Conservation (phyloP, 805 yeast genomes). For the Starmerella stigmatis region DNA sequence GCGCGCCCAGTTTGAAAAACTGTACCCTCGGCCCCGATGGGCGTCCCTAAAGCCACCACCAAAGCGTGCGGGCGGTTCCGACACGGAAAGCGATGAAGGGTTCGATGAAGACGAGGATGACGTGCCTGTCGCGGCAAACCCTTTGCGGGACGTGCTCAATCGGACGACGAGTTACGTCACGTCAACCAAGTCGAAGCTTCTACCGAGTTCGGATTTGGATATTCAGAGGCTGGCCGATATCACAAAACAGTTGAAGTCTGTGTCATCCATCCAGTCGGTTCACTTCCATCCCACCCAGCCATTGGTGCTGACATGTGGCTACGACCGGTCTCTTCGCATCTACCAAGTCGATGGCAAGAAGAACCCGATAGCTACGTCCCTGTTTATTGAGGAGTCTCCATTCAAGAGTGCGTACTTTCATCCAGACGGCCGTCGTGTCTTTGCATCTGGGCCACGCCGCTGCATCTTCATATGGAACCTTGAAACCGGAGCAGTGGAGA, state of each 20-base stretch:
- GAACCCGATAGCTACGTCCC: conserved; percentile 71
- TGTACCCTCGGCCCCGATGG: conserved; percentile 86
- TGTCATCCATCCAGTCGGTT: conserved; percentile 73
- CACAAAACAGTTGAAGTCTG: conserved; percentile 55
- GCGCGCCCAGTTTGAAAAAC: conserved; percentile 56
- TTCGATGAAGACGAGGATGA: conserved; percentile 8
- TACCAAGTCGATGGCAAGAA: conserved; percentile 83
- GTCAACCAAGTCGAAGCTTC: conserved; percentile 36
- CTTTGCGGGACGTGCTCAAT: conserved; percentile 29
- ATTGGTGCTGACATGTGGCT: conserved; percentile 79
- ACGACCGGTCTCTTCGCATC: conserved; percentile 74
- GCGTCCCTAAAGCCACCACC: conserved; percentile 34
- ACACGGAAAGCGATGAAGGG: conserved; percentile 22
- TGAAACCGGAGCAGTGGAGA: conserved; percentile 61
- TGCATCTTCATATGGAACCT: conserved; percentile 91
- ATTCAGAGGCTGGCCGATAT: conserved; percentile 83
- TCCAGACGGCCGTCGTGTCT: conserved; percentile 44
- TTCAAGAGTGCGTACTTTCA: conserved; percentile 65
- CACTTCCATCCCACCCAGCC: conserved; percentile 82
- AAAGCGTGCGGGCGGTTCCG: conserved; percentile 16
- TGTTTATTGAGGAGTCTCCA: conserved; percentile 67
- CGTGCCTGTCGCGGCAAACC: conserved; percentile 23
- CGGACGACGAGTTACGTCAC: conserved; percentile 26
- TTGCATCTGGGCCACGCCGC: conserved; percentile 83
- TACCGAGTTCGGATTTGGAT: conserved; percentile 62